These are phyloP conservation scores for Elsinoe arachidis DNA, from an alignment of 2,329 filamentous ascomycete species.

Conservation along the genomic window DNA sequence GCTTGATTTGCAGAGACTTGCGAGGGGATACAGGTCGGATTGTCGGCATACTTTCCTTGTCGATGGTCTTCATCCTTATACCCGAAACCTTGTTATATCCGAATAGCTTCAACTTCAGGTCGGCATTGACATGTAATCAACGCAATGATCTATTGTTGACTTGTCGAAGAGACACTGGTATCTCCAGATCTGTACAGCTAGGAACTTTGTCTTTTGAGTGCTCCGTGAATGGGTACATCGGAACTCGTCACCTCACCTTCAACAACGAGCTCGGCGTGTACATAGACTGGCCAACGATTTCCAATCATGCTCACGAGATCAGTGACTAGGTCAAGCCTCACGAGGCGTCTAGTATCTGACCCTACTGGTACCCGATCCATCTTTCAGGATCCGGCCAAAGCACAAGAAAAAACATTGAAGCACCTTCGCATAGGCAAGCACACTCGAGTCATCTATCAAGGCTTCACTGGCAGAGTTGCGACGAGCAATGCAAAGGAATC, in stretches of 20 bases:
- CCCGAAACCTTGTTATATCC: slow-evolving; percentile 11
- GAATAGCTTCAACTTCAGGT: neutral
- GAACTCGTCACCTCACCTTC: too few relatives aligned
- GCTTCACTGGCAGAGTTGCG: slow-evolving; percentile 60
- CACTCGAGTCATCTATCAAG: slow-evolving; percentile 61
- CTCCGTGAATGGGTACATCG: too few relatives aligned
- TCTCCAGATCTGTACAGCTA: too few relatives aligned
- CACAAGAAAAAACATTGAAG: slow-evolving; percentile 53
- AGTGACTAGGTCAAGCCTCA: neutral
- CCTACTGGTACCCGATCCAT: neutral
- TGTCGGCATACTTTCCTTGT: neutral
- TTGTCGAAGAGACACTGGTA: neutral
- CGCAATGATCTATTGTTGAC: neutral
- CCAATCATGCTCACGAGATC: neutral
- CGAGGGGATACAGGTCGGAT: neutral
- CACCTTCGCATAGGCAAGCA: slow-evolving; percentile 60
- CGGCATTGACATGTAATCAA: neutral
- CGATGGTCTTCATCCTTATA: slow-evolving; percentile 8
- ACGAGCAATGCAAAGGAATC: slow-evolving; percentile 71
- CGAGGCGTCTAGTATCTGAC: neutral
- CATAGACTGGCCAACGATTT: neutral
- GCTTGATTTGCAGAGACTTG: neutral
- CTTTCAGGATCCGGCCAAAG: slow-evolving; percentile 12
- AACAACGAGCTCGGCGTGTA: neutral
- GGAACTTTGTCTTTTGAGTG: too few relatives aligned